Evolutionary conservation across 2,329 filamentous ascomycete species (phyloP), one percentile per base, ranked within the genome.

Genomic region (Hymenoscyphus infarciens): DNA sequence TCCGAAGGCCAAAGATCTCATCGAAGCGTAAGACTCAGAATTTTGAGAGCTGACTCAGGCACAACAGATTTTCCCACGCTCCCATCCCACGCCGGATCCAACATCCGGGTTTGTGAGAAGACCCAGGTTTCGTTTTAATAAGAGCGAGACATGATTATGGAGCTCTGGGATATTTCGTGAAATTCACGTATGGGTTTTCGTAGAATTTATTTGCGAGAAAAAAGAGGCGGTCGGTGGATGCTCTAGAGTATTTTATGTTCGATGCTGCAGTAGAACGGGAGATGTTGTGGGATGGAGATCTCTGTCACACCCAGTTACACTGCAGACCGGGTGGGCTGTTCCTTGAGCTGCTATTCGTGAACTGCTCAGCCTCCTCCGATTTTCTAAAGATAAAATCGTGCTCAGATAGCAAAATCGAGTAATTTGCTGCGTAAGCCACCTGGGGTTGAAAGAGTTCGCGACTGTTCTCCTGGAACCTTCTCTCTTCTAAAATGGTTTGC

Each of bases 351-450:
- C 27, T 31, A 35, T 56, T 56, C 27, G 31, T 56, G 53, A 56
- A 10, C 19, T 56, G 53, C 27, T 56, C 3, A 35, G 31, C 53
- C 27, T 31, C 53, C 27, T 31, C 31, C n/a, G 13, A 31, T 53
- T 42, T 53, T n/a, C 57, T 39, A 49, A 58, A 39, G 19, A 58
- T 58, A 45, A 45, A 15, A n/a, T 19, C 6, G 22, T 49, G 56
- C 35, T 19, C 5, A 19, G 27, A n/a, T 8, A 45, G 5, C 8
- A 27, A 15, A 27, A 27, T 10, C 39, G n/a, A 11, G n/a, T 49
- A 19, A n/a, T 10, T 19, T 52, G 13, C 13, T 5, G 25, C 25
- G 25, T 27, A 27, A 27, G 25, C 19, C 10, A 11, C 10, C 7
- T 5, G 19, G 11, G 19, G 19, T 52, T 25, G 10, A 2, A 38